phyloP scores from a whole-genome alignment of 768 basidiomycete species.

The Asterophora parasitica region DNA sequence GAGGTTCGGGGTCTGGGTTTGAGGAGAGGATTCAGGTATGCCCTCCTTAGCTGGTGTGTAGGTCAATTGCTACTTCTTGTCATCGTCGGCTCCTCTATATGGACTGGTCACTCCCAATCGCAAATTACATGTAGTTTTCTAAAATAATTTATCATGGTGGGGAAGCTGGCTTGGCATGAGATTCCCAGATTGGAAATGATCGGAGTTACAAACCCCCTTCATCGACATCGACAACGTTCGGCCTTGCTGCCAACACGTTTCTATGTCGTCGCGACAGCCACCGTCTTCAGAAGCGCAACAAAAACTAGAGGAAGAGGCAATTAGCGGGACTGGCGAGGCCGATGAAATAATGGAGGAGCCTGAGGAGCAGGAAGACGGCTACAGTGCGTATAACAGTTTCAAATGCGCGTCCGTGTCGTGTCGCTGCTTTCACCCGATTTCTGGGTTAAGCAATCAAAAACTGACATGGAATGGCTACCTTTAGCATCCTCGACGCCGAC shows the following conservation, averaged over 20 bases:
- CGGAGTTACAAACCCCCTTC: slow-evolving; percentile 33
- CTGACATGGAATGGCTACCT: slow-evolving; percentile 17
- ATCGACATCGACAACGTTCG: slow-evolving; percentile 21
- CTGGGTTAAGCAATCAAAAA: slow-evolving; percentile 9
- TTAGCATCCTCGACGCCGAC: slow-evolving; percentile 89
- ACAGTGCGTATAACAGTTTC: slow-evolving; percentile 60
- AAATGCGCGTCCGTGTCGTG: slow-evolving; percentile 3
- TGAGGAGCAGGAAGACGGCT: slow-evolving; percentile 71
- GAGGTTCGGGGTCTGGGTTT: slow-evolving; percentile 61
- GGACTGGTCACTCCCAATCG: slow-evolving; percentile 39
- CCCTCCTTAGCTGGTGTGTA: slow-evolving; percentile 56
- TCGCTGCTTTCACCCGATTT: not conserved
- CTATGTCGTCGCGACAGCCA: slow-evolving; percentile 37
- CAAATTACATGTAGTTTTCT: slow-evolving; percentile 47
- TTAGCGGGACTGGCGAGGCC: slow-evolving; percentile 54
- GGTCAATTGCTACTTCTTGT: slow-evolving; percentile 70
- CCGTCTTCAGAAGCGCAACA: slow-evolving; percentile 40
- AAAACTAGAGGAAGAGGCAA: slow-evolving; percentile 58
- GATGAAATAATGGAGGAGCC: slow-evolving; percentile 83
- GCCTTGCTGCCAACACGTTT: slow-evolving; percentile 9
- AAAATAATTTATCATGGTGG: slow-evolving; percentile 7
- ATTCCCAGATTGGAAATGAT: slow-evolving; percentile 18
- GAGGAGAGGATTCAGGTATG: slow-evolving; percentile 65
- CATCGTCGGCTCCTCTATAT: slow-evolving; percentile 65
- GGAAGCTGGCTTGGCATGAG: not conserved